Evolutionary conservation across 1,284 basidiomycete species (phyloP), one percentile per base, ranked within the genome.

Genomic region (Salmacisia buchloeana): DNA sequence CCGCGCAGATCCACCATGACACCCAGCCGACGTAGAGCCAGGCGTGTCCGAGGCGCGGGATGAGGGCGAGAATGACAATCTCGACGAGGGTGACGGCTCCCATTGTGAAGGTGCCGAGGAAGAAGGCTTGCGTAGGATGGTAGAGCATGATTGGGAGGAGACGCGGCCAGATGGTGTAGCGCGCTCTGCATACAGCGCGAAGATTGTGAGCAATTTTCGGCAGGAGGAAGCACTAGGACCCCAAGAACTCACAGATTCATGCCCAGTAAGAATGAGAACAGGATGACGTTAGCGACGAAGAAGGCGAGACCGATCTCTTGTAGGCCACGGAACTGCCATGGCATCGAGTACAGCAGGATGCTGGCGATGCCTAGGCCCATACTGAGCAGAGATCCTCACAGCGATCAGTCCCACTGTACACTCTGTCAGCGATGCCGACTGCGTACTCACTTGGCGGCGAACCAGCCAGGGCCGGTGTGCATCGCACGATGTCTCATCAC

Each of bases 1-100:
- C 78, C 1, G 86, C 82, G 67, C 88, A 85, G 39, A 87, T 67
- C 89, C 89, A 91, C 89, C 90, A 91, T 10, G 89, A 73, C 0
- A 75, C 84, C 85, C 88, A 88, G 21, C 89, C 80, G 36, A 85
- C 80, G 61, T 54, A 54, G 27, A 54, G 49, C 49, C 49, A 54
- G 12, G 49, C 15, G 12, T 54, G 49, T 18, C 49, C 49, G 25
- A 54, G 49, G 29, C 49, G 49, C 7, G 49, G 49, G 7, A 54
- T 54, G 12, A 54, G 27, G 2, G 12, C 49, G 33, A 81, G 71
- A 0, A 79, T 86, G 61, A 87, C 74, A 82, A 83, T 82, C 70
- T 75, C 85, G 63, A 90, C 83, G 35, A 90, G 81, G 0, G 89
- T 90, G 0, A 85, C 41, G 13, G 84, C 83, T 3, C 85, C 88